Base-by-base conservation (phyloP, 1,284 basidiomycete genomes). In the Malassezia equina region DNA sequence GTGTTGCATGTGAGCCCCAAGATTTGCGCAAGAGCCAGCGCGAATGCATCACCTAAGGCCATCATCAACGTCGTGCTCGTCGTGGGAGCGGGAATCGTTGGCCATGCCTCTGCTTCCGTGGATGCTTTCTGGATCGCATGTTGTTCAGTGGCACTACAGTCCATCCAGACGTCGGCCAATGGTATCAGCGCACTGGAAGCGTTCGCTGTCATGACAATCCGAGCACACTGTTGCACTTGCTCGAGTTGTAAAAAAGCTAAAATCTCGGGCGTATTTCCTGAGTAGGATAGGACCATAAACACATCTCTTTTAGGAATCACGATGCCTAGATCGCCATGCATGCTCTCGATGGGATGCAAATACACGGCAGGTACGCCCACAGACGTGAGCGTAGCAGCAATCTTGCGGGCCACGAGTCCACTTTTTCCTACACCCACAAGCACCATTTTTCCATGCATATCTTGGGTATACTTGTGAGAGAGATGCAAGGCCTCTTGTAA, bases 261-360 rank as follows among this genome's bases (percentile, higher is more conserved):
- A 7, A 77, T 60, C 51, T 77, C 76, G 23, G 69, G 61, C 0
- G 76, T 74, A 1, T 66, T 67, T 17, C 76, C 76, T 1, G 74
- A 75, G 52, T 77, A 72, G 4, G 75, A 76, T 23, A 55, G 28
- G 0, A 41, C 47, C 13, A 55, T 28, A 13, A 55, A 21, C 7
- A 51, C 48, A 29, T 55, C 53, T 11, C 24, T 8, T 21, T 25
- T 33, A 3, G 53, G 42, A 17, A 19, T 31, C 24, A 77, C 64
- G 40, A 71, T 49, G 23, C 76, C 76, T 15, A 77, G 67, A 49
- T 77, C 76, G 44, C 76, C 76, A 45, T 77, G 76, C 25, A 77
- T 51, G 7, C 75, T 75, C 49, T 75, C 75, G 19, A 71, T 63
- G 0, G 76, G 76, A 50, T 76, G 74, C 11, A 77, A 55, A 51